Base-by-base conservation (phyloP, 179 eudicot species). In the Nepenthes alata region DNA sequence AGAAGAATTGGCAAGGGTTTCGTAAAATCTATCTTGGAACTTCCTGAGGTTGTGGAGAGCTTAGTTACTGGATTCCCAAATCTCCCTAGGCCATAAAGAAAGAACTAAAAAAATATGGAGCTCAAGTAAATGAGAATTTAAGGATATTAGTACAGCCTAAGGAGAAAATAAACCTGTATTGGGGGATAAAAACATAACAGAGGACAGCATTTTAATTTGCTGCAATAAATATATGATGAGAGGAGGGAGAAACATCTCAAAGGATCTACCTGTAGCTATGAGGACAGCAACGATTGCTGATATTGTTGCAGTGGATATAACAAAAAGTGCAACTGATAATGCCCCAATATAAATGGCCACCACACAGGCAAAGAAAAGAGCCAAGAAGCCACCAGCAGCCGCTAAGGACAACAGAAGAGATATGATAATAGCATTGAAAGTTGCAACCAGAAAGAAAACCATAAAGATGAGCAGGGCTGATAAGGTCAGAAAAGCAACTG, bases 361-460 rank as follows among this genome's bases (percentile, higher is more conserved):
- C 36, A 84, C 59, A 70, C 75, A 91, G 54, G 89, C 75, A 71
- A 91, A 91, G 89, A 91, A 91, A 68, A 91, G 60, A 64, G 95
- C 96, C 87, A 91, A 75, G 78, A 83, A 81, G 61, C 96, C 96
- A 58, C 97, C 95, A 51, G 82, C 91, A 37, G 95, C 91, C 8
- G 86, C 97, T 71, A 91, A 64, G 51, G 95, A 86, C 75, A 86
- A 25, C 37, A 91, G 80, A 62, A 89, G 84, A 35, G 96, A 91
- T 55, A 91, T 67, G 54, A 91, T 67, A 44, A 91, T 69, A 49
- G 95, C 91, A 77, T 84, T 91, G 64, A 80, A 47, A 51, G 88
- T 89, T 67, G 98, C 96, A 7, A 86, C 91, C 53, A 80, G 65
- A 74, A 91, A 81, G 81, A 91, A 86, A 59, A 91, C 77, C 81